Percentiles rank a stretch among this genome's conserved stretches.
Evolutionary conservation across 2,329 filamentous ascomycete species (phyloP).

Genomic region (Lachnellula willkommii): DNA sequence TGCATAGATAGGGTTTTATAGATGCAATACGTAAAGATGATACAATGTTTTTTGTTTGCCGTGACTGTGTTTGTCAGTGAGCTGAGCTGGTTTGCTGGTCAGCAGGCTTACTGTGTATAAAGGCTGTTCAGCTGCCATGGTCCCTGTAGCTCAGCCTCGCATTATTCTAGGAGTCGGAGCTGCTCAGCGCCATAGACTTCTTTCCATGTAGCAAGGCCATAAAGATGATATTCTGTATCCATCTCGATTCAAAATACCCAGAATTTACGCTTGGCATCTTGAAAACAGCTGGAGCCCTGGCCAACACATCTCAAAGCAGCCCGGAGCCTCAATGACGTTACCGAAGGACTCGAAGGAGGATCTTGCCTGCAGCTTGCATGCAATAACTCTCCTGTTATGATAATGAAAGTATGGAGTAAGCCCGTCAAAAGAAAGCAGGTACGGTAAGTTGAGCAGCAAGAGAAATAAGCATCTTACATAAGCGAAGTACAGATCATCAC

Average conservation of each 20-base stretch:
- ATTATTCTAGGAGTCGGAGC: neutral
- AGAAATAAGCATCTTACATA: no score
- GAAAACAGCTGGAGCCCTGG: neutral
- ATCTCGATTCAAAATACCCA: no score
- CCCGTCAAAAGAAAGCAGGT: no score
- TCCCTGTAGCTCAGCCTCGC: neutral
- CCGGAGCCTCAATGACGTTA: neutral
- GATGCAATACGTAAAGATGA: neutral
- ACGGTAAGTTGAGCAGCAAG: no score
- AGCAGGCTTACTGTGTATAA: neutral
- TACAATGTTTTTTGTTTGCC: no score
- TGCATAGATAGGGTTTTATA: conserved; percentile 5
- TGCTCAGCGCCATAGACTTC: neutral
- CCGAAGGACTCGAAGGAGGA: neutral
- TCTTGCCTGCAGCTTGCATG: neutral
- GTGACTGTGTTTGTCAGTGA: neutral
- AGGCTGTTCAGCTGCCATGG: neutral
- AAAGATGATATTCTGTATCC: no score
- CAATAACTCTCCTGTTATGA: neutral
- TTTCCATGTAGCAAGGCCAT: no score
- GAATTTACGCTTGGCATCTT: neutral
- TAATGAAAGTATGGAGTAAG: no score
- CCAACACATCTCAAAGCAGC: no score
- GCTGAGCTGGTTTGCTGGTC: neutral
- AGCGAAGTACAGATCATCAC: no score